Evolutionary conservation across 768 basidiomycete species (phyloP), one percentile per base, ranked within the genome.

Genomic region (Tulasnella sp.): DNA sequence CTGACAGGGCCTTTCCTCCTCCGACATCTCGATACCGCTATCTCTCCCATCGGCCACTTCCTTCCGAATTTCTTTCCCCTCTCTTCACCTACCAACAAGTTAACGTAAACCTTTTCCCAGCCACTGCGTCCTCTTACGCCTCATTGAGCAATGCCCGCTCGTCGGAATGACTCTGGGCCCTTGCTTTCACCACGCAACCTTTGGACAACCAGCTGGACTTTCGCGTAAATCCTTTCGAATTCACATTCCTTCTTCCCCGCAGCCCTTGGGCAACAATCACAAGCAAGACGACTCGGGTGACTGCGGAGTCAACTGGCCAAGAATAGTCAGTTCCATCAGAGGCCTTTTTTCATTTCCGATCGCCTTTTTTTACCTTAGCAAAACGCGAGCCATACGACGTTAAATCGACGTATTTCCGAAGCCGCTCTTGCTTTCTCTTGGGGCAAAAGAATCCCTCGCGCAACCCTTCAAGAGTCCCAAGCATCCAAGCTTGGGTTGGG

Each of bases 1-100:
- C 58, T 64, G 58, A 64, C 29, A 64, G 58, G n/a, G 58, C 58
- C 58, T 64, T 29, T 25, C 58, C 58, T 64, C 58, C 58, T 64
- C 58, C 58, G 58, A 64, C 58, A 64, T 64, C 58, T 64, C 58
- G 58, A 64, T 64, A 64, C 58, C 58, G 31, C 58, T 64, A 64
- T 64, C 58, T 64, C 58, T 64, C 9, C 58, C 58, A 64, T 64
- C 58, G 58, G 58, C 58, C 31, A 64, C 58, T 64, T 64, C 58
- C 58, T 25, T 64, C 58, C 58, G 58, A 64, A 25, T 29, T n/a
- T 29, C 58, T 34, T n/a, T 25, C 11, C 25, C 58, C 25, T 34
- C 29, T 64, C 42, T 8, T 42, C n/a, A n/a, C n/a, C n/a, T n/a
- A n/a, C n/a, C n/a, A n/a, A n/a, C n/a, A n/a, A n/a, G n/a, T n/a